Conservation (phyloP, 108 stramenopile species). For the Nitzschia palea region DNA sequence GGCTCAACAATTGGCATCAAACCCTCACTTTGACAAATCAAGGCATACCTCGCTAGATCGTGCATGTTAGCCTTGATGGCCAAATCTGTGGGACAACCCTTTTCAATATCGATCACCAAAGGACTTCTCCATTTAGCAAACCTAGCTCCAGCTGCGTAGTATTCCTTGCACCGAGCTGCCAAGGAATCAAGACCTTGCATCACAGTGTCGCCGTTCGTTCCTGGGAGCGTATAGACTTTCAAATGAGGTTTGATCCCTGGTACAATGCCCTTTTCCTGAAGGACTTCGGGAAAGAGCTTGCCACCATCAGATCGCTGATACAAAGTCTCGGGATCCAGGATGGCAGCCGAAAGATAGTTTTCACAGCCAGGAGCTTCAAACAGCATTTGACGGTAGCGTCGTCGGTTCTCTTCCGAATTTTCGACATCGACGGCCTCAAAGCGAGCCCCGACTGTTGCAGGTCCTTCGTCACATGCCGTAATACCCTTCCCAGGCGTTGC, state of each 20-base stretch:
- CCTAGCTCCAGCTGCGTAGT: conserved; percentile 85
- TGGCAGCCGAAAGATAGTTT: conserved; percentile 83
- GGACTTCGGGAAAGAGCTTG: conserved; percentile 78
- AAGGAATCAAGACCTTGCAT: conserved; percentile 90
- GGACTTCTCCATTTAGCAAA: conserved; percentile 91
- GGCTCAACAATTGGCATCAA: conserved; percentile 96
- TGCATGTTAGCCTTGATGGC: conserved; percentile 79
- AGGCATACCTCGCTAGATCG: conserved; percentile 88
- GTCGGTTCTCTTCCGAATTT: conserved; percentile 86
- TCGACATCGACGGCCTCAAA: conserved; percentile 75
- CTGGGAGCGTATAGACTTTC: conserved; percentile 74
- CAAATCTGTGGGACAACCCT: conserved; percentile 75
- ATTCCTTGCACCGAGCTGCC: conserved; percentile 77
- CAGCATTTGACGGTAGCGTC: conserved; percentile 82
- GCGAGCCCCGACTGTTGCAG: conserved; percentile 80
- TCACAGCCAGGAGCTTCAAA: conserved; percentile 71
- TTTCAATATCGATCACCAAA: conserved; percentile 52
- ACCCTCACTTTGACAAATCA: conserved; percentile 88
- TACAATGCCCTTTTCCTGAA: conserved; percentile 73
- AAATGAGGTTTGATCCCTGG: conserved; percentile 85
- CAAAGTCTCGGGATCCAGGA: conserved; percentile 92
- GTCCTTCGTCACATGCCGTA: conserved; percentile 86
- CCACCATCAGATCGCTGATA: conserved; percentile 64
- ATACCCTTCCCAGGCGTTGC: conserved; percentile 60
- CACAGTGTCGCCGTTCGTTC: conserved; percentile 86